Conservation (phyloP, 495 filamentous ascomycete species). For the Neurospora sp. region DNA sequence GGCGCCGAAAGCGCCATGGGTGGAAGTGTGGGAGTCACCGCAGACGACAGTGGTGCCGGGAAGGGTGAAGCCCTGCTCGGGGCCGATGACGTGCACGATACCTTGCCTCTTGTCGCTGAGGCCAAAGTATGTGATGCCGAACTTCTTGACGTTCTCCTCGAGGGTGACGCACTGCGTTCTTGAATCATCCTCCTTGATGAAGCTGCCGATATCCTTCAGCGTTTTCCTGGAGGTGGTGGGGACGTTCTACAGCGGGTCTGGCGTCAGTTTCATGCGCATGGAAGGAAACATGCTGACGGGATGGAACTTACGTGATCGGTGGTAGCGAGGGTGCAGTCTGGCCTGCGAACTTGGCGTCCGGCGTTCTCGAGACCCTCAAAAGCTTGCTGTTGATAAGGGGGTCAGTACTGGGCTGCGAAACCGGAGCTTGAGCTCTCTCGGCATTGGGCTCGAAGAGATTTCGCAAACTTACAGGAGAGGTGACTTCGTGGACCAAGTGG, state of each 20-base stretch:
- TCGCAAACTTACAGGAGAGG: conserved; percentile 59
- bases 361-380: conserved; percentile 92
- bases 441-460: not conserved
- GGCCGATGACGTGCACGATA: conserved; percentile 98
- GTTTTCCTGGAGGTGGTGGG: conserved; percentile 81
- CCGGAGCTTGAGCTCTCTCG: not conserved
- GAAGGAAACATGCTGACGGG: not conserved
- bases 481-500: conserved; percentile 97
- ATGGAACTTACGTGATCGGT: conserved; percentile 77
- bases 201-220: conserved; percentile 75
- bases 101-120: conserved; percentile 94
- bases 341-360: conserved; percentile 74
- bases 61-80: conserved; percentile 97
- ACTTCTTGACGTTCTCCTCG: conserved; percentile 94
- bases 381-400: conserved; percentile 56
- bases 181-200: conserved; percentile 91
- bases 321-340: conserved; percentile 93
- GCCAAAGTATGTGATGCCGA: conserved; percentile 94
- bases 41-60: conserved; percentile 96
- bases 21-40: conserved; percentile 95
- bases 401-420: not conserved
- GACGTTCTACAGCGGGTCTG: conserved; percentile 54
- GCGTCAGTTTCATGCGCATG: conserved; percentile 5
- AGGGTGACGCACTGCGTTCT: conserved; percentile 88
- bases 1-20: conserved; percentile 92